phyloP scores from a whole-genome alignment of 2,329 filamentous ascomycete species.

The Aspergillus sp. region DNA sequence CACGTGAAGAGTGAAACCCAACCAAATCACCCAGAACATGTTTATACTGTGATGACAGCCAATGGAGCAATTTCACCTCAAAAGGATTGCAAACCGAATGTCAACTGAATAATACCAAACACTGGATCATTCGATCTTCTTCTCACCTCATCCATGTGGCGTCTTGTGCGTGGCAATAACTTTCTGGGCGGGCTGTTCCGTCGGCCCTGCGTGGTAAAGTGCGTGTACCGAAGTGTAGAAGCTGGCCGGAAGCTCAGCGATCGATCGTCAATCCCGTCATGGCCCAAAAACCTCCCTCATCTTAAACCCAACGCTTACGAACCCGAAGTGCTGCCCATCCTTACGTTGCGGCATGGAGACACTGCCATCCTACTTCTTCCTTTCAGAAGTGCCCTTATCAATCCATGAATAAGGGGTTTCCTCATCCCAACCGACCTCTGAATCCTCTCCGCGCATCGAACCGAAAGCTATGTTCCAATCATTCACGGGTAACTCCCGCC shows the following conservation, averaged over 20 bases:
- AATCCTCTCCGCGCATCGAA: slow-evolving; percentile 6
- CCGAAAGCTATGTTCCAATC: slow-evolving; percentile 73
- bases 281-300: neutral
- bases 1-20: no score
- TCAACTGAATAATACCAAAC: no score
- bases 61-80: no score
- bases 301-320: slow-evolving; percentile 1
- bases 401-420: slow-evolving; percentile 1
- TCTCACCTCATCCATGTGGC: neutral
- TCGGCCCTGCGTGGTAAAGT: neutral
- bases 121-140: no score
- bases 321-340: slow-evolving; percentile 5
- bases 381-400: slow-evolving; percentile 11
- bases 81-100: no score
- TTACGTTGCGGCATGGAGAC: slow-evolving; percentile 22
- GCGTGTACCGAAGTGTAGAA: neutral
- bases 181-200: no score
- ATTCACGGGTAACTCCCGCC: slow-evolving; percentile 84
- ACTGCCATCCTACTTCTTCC: slow-evolving; percentile 14
- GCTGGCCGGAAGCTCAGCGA: no score
- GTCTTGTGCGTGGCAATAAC: slow-evolving; percentile 5
- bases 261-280: neutral
- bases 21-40: no score
- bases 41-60: no score
- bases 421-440: slow-evolving; percentile 5